phyloP scores from a whole-genome alignment of 176 grass and related monocot species.

The Phragmites australis region DNA sequence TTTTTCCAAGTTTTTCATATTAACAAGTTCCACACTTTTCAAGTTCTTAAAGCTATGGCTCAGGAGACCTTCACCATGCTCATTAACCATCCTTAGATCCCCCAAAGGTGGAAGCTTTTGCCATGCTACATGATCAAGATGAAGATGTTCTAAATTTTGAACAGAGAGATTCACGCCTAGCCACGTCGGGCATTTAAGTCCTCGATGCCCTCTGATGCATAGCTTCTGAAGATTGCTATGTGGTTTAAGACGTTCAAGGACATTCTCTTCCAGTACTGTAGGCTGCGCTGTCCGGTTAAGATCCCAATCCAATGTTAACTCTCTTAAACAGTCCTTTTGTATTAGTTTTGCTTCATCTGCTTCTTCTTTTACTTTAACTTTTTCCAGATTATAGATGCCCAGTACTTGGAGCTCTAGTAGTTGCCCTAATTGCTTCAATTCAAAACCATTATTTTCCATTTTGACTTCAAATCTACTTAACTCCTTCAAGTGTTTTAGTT shows the following conservation, averaged over 20 bases:
- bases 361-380: neutral
- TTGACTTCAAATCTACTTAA: neutral
- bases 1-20: neutral
- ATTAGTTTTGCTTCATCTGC: neutral
- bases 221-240: neutral
- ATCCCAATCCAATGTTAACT: too few species aligned
- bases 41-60: neutral
- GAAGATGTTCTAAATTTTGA: neutral
- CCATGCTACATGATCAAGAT: neutral
- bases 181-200: neutral
- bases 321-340: neutral
- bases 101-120: neutral
- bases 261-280: too few species aligned
- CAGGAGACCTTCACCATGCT: neutral
- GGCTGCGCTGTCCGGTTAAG: too few species aligned
- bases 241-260: conserved; percentile 5
- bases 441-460: neutral
- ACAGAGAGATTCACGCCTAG: neutral
- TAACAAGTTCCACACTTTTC: neutral
- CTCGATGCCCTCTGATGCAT: neutral
- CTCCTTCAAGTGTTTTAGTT: neutral
- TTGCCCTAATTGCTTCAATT: neutral
- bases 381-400: conserved; percentile 4
- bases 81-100: neutral
- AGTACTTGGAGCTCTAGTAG: neutral